Percentiles rank a stretch among this genome's conserved stretches.
phyloP scores from a whole-genome alignment of 305 asterid species.

The Solanum hybrid region DNA sequence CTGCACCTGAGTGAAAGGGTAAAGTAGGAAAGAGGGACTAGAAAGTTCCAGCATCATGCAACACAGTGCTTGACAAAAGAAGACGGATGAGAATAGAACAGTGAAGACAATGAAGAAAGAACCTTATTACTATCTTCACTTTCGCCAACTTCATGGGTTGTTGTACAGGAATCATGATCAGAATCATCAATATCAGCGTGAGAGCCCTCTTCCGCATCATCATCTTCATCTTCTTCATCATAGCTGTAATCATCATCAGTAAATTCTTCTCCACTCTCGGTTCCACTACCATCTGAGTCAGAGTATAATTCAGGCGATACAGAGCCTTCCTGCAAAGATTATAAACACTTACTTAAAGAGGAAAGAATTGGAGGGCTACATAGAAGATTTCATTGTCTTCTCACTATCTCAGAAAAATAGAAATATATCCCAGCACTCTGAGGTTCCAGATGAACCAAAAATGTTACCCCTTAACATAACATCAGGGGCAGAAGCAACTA shows the following conservation, averaged over 20 bases:
- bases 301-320: slow-evolving; percentile 74
- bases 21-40: neutral
- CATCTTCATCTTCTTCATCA: slow-evolving; percentile 53
- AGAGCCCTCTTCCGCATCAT: slow-evolving; percentile 42
- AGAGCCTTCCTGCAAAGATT: slow-evolving; percentile 61
- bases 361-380: neutral
- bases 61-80: neutral
- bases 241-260: slow-evolving; percentile 62
- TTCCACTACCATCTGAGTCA: slow-evolving; percentile 84
- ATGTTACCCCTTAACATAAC: neutral
- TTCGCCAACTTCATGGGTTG: slow-evolving; percentile 39
- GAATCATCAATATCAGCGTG: slow-evolving; percentile 42
- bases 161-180: slow-evolving; percentile 46
- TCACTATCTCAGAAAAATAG: neutral
- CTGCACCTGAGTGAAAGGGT: neutral
- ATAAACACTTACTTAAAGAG: neutral
- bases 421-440: neutral
- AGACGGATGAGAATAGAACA: neutral
- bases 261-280: slow-evolving; percentile 87
- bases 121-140: slow-evolving; percentile 39
- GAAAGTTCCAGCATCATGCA: neutral
- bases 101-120: slow-evolving; percentile 21
- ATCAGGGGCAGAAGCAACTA: slow-evolving; percentile 7
- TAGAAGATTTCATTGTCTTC: neutral
- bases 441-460: neutral